Conservation (phyloP, 495 filamentous ascomycete species). For the Podospora pseudocomata region DNA sequence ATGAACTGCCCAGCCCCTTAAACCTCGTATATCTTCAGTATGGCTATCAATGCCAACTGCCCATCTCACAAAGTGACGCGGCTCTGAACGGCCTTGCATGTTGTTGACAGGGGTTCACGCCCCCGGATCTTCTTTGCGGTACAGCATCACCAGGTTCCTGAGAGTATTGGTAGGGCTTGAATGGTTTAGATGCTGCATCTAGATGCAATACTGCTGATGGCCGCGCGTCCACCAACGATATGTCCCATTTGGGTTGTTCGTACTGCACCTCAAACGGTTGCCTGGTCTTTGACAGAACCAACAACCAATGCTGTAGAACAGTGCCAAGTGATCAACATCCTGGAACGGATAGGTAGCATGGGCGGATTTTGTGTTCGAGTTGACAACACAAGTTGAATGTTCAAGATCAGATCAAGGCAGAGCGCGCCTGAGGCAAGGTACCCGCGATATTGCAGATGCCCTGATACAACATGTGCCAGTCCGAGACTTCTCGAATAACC, state of each 20-base stretch:
- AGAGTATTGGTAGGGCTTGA: not conserved
- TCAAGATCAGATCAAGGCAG: not conserved
- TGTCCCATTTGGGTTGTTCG: not conserved
- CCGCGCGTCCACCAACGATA: constrained; percentile 1
- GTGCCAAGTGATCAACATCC: not conserved
- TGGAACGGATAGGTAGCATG: not conserved
- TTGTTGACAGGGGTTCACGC: not conserved
- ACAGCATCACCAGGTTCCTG: not conserved
- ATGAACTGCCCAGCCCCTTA: not conserved
- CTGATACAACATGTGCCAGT: not conserved
- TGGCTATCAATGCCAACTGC: not conserved
- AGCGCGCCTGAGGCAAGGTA: not conserved
- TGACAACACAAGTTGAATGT: not conserved
- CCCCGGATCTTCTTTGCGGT: not conserved
- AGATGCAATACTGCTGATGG: not conserved
- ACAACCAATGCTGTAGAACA: not conserved
- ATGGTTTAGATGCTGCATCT: not conserved
- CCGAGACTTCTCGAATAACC: no score
- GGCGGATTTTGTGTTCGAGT: not conserved
- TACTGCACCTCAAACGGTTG: not conserved
- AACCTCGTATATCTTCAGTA: not conserved
- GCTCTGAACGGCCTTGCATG: not conserved
- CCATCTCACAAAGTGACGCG: not conserved
- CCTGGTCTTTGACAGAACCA: not conserved
- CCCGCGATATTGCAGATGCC: not conserved